Evolutionary conservation across 768 basidiomycete genomes (phyloP).

Genomic region (Peribolospora kevripleyi): DNA sequence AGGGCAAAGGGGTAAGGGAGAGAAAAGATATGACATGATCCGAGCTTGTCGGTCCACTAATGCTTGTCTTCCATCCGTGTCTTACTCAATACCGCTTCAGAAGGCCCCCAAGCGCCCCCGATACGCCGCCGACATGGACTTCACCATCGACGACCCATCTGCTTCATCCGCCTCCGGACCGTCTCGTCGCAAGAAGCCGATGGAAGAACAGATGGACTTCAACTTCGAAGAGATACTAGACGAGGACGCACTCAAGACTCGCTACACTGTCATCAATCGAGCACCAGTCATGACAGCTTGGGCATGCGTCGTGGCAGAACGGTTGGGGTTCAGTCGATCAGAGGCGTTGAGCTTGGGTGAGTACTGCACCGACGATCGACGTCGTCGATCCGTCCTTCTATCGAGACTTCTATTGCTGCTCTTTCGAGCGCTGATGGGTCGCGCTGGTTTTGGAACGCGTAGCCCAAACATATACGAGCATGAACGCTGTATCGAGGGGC

Average conservation of each 20-base stretch:
- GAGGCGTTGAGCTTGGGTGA: conserved; percentile 79
- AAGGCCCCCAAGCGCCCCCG: conserved; percentile 28
- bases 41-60: no score
- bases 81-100: not conserved
- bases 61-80: no score
- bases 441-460: not conserved
- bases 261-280: conserved; percentile 52
- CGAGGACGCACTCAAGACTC: conserved; percentile 41
- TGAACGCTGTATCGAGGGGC: conserved; percentile 71
- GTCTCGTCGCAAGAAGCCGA: conserved; percentile 20
- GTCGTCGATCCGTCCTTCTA: not conserved
- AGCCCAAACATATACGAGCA: conserved; percentile 83
- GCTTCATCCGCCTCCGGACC: no score
- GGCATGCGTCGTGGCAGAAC: conserved; percentile 64
- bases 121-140: conserved; percentile 35
- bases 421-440: not conserved
- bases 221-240: conserved; percentile 51
- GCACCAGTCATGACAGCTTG: conserved; percentile 90
- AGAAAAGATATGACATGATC: no score
- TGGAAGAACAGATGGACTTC: conserved; percentile 28
- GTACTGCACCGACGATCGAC: conserved; percentile 4
- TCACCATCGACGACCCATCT: conserved; percentile 18
- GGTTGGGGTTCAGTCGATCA: conserved; percentile 59
- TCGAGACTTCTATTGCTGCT: not conserved
- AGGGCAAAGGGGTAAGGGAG: not conserved